Evolutionary conservation across 2,329 filamentous ascomycete genomes (phyloP), one percentile per base, ranked within the genome.

Genomic region (Hypomyces rosellus): DNA sequence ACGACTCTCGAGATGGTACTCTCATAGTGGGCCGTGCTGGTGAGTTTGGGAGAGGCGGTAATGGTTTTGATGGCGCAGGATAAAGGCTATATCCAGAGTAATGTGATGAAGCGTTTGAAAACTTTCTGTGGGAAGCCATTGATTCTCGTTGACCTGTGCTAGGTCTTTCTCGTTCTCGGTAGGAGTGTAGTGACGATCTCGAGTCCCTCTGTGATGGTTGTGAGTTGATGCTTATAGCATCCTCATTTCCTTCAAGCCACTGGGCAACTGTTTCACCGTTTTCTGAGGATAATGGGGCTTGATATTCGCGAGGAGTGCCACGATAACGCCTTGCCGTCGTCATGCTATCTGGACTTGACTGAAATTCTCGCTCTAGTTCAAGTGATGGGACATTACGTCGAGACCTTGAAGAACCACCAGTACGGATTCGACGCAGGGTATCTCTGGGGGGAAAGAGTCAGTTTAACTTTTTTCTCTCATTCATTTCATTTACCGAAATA

Each of bases 1-100:
- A 49, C 7, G 54, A 56, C 15, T 41, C 50, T 33, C 48, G 46
- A 2, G 53, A 56, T 33, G 55, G 44, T 20, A 52, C 34, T 33
- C 50, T 46, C 11, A 37, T 18, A 18, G 45, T 43, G 9, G 51
- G 15, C 25, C 41, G 54, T 5, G 34, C 36, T 16, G 38, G 38
- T 9, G 50, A 50, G 15, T 45, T 51, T 15, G 56, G 56, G 9
- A 58, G 39, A 12, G 56, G 48, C 9, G 56, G 56, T 2, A 58
- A 39, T 4, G 56, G 56, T 44, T 58, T 58, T 11, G 52, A 54
- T 3, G 55, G 56, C 18, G 56, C 53, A 16, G 56, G 56, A 39
- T 54, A 54, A 5, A 54, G 50, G 40, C 51, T 57, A 39, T 53
- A 54, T 16, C 30, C 52, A 11, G 52, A 43, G 37, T 54, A 51